These are phyloP conservation scores for Fusarium sulawesiense DNA, from an alignment of 2,329 filamentous ascomycete genomes.

Conservation along the genomic window DNA sequence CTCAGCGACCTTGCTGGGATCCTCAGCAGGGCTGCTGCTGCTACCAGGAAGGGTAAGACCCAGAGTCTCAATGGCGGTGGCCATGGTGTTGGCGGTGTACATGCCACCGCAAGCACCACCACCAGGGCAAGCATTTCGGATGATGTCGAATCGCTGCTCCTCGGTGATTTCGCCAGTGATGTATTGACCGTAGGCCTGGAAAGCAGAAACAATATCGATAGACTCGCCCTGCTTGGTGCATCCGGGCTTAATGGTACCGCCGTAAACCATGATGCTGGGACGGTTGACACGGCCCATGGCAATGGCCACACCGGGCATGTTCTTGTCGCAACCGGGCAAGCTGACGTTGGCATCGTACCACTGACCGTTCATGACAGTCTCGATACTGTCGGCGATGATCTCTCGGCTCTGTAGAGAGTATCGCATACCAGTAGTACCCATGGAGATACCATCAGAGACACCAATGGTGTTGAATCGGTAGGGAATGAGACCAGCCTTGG, in stretches of 20 bases:
- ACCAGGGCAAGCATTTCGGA: constrained; percentile 81
- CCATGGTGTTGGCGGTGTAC: constrained; percentile 97
- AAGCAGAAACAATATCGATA: constrained; percentile 96
- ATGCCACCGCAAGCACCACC: constrained; percentile 82
- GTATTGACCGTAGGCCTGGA: constrained; percentile 97
- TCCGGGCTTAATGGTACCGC: constrained; percentile 91
- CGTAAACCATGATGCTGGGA: constrained; percentile 97
- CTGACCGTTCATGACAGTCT: constrained; percentile 98
- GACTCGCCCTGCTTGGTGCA: constrained; percentile 80
- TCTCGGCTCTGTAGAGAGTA: constrained; percentile 95
- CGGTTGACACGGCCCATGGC: constrained; percentile 96
- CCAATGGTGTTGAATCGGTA: constrained; percentile 99
- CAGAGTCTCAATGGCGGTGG: constrained; percentile 89
- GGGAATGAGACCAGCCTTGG: constrained; percentile 81
- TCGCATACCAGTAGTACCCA: constrained; percentile 97
- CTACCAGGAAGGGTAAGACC: constrained; percentile 88
- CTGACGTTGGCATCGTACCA: constrained; percentile 99
- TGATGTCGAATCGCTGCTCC: constrained; percentile 92
- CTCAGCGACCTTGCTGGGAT: constrained; percentile 76
- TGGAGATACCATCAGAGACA: constrained; percentile 96
- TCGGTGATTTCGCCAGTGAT: constrained; percentile 92
- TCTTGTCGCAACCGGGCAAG: constrained; percentile 98
- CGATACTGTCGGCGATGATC: constrained; percentile 96
- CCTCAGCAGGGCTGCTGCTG: constrained; percentile 82
- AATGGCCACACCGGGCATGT: constrained; percentile 94